These are phyloP conservation scores for Kurtzmaniella natalensis DNA, from an alignment of 1,139 yeast species.

Conservation along the genomic window DNA sequence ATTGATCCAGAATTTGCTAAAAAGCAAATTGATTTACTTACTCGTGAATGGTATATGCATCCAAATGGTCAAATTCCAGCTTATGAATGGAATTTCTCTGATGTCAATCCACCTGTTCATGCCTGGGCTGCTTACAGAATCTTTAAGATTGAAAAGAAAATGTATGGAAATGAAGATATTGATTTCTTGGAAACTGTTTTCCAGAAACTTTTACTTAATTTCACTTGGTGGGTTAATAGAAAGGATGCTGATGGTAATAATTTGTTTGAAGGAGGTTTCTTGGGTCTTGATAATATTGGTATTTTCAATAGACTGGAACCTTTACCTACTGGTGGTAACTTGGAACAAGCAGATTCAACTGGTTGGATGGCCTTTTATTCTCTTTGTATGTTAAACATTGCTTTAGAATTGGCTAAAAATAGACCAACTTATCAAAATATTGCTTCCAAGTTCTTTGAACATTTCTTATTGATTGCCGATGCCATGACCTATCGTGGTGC, in stretches of 20 bases:
- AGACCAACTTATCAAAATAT: conserved; percentile 89
- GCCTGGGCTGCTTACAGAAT: conserved; percentile 96
- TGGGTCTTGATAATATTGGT: conserved; percentile 93
- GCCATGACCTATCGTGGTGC: conserved; percentile 80
- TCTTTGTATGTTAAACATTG: conserved; percentile 88
- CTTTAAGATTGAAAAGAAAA: conserved; percentile 82
- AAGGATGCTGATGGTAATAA: conserved; percentile 87
- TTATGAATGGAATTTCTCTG: conserved; percentile 95
- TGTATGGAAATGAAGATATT: conserved; percentile 78
- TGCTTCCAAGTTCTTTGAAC: conserved; percentile 94
- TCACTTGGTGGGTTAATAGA: conserved; percentile 98
- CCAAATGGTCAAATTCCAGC: conserved; percentile 99
- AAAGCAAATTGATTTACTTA: conserved; percentile 78
- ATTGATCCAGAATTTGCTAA: conserved; percentile 94
- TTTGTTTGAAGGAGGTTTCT: conserved; percentile 92
- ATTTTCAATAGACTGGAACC: conserved; percentile 93
- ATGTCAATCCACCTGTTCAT: conserved; percentile 96
- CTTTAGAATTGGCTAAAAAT: conserved; percentile 80
- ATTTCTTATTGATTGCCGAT: conserved; percentile 87
- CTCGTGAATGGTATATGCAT: conserved; percentile 98
- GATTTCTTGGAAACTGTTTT: conserved; percentile 87
- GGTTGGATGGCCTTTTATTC: conserved; percentile 99
- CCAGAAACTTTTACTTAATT: conserved; percentile 84
- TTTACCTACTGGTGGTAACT: conserved; percentile 85
- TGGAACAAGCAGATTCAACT: conserved; percentile 95